Base-by-base conservation (phyloP, 495 filamentous ascomycete genomes). In the Parmelia sp. region DNA sequence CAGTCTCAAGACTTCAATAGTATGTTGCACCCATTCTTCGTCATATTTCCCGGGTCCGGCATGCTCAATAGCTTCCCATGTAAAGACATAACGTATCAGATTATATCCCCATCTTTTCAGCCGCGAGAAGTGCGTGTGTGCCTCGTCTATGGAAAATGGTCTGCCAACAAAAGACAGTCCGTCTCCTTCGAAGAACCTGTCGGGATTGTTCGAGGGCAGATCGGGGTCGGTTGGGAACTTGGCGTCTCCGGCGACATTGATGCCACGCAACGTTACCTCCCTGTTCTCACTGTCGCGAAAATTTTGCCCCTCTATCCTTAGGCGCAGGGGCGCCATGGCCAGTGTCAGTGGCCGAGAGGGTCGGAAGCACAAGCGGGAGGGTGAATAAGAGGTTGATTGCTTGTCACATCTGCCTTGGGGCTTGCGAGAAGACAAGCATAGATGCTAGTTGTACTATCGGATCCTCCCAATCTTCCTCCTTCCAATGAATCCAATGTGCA, bases 31-130 rank as follows among this genome's bases (percentile, higher is more conserved):
- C 89, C 90, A 98, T 65, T 91, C 89, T 70, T 98, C 89, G 66
- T 98, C 94, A 74, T 97, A 98, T 66, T 81, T 89, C 2, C 92
- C 91, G n/a, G 94, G 94, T 0, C 92, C 94, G 17, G 86, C 87
- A 64, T 91, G 86, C 77, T 98, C 94, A 70, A 98, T 93, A n/a
- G 94, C 93, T 73, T 98, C 94, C 94, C 94, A 98, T 0, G 93
- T 97, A 73, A 96, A 98, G 65, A 98, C 82, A 72, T 98, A 98
- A 70, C 94, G 83, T 59, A 98, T 93, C 1, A 89, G 90, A 74
- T 97, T 98, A 75, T 96, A 98, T 10, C 94, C 94, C 79, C 84
- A 96, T 66, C 87, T 88, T 66, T 87, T 87, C 60, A 98, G 75
- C 39, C 91, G 79, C n/a, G 89, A 83, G 73, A 98, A 96, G 71